Evolutionary conservation across 1,284 basidiomycete genomes (phyloP), one percentile per base, ranked within the genome.

Genomic region (Termitomyces sp.): DNA sequence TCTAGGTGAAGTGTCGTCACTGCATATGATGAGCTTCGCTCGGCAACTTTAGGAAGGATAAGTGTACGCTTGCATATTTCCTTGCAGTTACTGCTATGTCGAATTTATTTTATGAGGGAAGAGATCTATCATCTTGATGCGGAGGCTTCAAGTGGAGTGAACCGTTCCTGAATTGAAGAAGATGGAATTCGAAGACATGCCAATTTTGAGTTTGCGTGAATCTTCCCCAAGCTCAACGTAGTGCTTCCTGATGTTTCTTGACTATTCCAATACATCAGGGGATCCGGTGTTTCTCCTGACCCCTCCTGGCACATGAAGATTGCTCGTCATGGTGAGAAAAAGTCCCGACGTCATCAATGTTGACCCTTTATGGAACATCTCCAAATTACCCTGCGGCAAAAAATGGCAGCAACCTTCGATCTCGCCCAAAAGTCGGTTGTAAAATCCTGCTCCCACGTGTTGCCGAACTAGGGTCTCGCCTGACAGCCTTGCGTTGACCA

Each of bases 371-470:
- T 43, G 51, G 41, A 45, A 52, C 37, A 47, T 30, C 31, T 49
- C 8, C 35, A 46, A 46, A 38, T 50, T 39, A 50, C 57, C 51
- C 50, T 52, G 53, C 48, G 54, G 41, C 44, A 50, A 49, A 52
- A 50, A 24, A 57, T 55, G 54, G 54, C 50, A 56, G 45, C 42
- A 39, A 37, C 57, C 49, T 51, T 54, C 50, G 35, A 60, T 60
- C 54, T 57, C 35, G 46, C 24, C 52, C 54, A 56, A 47, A 30
- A 31, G 49, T 56, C 54, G 24, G 47, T 41, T 48, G 49, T 24
- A 55, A 31, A 51, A 19, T 45, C 44, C 37, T 50, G 46, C 49
- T 60, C 59, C 55, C 59, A 60, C 59, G 59, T 60, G 58, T 45
- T 53, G 45, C 57, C 57, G 55, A 56, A 54, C 55, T 56, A 28